phyloP scores from a whole-genome alignment of 2,329 filamentous ascomycete genomes.

The Penicillium carneum region DNA sequence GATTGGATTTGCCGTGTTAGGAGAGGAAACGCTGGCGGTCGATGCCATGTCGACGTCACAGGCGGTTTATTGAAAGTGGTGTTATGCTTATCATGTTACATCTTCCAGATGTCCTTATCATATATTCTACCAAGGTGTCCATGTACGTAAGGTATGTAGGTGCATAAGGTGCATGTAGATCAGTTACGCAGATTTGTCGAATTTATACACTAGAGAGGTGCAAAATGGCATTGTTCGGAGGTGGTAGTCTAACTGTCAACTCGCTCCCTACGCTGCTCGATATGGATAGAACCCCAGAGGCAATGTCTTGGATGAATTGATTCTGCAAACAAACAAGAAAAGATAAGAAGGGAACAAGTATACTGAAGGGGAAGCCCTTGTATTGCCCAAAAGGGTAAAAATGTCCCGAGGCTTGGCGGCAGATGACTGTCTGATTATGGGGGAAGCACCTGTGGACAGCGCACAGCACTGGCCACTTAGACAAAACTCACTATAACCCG shows the following conservation, averaged over 20 bases:
- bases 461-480: not conserved
- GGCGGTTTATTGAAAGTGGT: conserved; percentile 3
- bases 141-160: not conserved
- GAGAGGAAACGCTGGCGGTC: conserved; percentile 30
- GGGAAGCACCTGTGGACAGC: conserved; percentile 6
- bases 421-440: conserved; percentile 5
- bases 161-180: not conserved
- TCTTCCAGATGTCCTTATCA: not conserved
- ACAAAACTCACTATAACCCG: conserved; percentile 8
- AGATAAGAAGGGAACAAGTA: conserved; percentile 30
- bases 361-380: conserved; percentile 37
- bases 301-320: conserved; percentile 1
- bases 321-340: conserved; percentile 1
- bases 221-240: not conserved
- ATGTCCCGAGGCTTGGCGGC: conserved; percentile 36
- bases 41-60: conserved; percentile 9
- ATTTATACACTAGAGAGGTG: not conserved
- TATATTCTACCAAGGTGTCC: not conserved
- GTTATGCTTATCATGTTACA: conserved; percentile 8
- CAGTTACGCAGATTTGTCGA: not conserved
- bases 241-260: not conserved
- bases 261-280: not conserved
- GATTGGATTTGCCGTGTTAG: conserved; percentile 38
- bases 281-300: not conserved
- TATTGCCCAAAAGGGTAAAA: conserved; percentile 44